These are phyloP conservation scores for Aquanectria penicillioides DNA, from an alignment of 2,329 filamentous ascomycete species.

Conservation along the genomic window DNA sequence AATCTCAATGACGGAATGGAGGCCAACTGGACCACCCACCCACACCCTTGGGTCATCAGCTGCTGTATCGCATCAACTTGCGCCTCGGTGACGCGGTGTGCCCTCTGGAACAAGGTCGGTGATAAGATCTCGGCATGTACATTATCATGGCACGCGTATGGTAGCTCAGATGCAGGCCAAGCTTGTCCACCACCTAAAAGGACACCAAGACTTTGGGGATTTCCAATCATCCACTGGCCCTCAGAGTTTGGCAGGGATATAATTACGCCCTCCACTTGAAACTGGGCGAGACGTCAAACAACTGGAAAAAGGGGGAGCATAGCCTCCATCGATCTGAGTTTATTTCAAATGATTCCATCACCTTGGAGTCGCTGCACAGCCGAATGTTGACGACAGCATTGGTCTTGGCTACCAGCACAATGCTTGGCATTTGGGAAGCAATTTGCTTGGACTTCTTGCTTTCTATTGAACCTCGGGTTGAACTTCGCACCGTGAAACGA, in stretches of 20 bases:
- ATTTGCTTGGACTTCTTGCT: not conserved
- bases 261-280: not conserved
- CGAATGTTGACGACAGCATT: slow-evolving; percentile 21
- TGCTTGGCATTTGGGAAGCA: not conserved
- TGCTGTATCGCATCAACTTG: slow-evolving; percentile 7
- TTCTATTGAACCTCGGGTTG: too few relatives aligned
- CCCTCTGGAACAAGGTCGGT: too few relatives aligned
- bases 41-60: slow-evolving; percentile 1
- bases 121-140: too few relatives aligned
- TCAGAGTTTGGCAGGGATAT: not conserved
- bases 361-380: slow-evolving; percentile 8
- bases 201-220: not conserved
- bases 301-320: not conserved
- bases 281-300: not conserved
- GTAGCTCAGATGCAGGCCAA: slow-evolving; percentile 2
- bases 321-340: slow-evolving; percentile 12
- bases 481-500: too few relatives aligned
- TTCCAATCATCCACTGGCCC: slow-evolving; percentile 2
- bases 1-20: slow-evolving; percentile 6
- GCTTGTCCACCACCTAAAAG: slow-evolving; percentile 3
- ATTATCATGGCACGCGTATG: not conserved
- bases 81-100: slow-evolving; percentile 11
- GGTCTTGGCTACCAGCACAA: slow-evolving; percentile 12
- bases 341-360: slow-evolving; percentile 3
- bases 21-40: not conserved